Evolutionary conservation across 768 basidiomycete genomes (phyloP), one percentile per base, ranked within the genome.

Genomic region (Leucocoprinus sp.): DNA sequence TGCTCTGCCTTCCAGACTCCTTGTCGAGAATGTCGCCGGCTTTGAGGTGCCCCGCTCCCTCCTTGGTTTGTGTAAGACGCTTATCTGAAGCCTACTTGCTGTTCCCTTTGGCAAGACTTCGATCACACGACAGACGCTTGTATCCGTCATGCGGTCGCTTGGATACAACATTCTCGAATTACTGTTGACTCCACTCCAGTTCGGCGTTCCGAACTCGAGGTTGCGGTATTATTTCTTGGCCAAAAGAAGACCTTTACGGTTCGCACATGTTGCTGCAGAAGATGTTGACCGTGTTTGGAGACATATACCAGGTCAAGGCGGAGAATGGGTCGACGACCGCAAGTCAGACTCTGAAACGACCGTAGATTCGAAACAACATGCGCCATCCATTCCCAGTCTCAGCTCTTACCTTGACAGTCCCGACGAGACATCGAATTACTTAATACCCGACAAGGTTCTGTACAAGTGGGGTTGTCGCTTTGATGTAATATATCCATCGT

Each of bases 21-120:
- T 90, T 8, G 66, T 91, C 7, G 88, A 90, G 57, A 90, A 90
- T 53, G 88, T 91, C 3, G 84, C 80, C 8, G 86, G 85, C 6
- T 90, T 90, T 53, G 84, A 87, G 78, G 87, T 85, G 58, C 55
- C 27, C 42, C 11, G 18, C 8, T 19, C 24, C 19, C 52, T 14
- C 9, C 21, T 39, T 19, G 49, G 24, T 48, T 47, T 43, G 9
- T 41, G 40, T n/a, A 17, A 18, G 12, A 28, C 14, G n/a, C 31
- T 11, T 8, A n/a, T 31, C 14, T n/a, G 6, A n/a, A 12, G 11
- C 9, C 37, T 11, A 18, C 8, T 48, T 38, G 6, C 18, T 37
- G 28, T 44, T 26, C 11, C 39, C 47, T 19, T n/a, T 11, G 14
- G 40, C 42, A 58, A 91, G 87, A 64, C 66, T 6, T 90, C 87